A percentile compares a stretch with the other conserved stretches of the same genome.
These are phyloP conservation scores for Claviceps sp. DNA, from an alignment of 2,329 filamentous ascomycete genomes.

Conservation along the genomic window DNA sequence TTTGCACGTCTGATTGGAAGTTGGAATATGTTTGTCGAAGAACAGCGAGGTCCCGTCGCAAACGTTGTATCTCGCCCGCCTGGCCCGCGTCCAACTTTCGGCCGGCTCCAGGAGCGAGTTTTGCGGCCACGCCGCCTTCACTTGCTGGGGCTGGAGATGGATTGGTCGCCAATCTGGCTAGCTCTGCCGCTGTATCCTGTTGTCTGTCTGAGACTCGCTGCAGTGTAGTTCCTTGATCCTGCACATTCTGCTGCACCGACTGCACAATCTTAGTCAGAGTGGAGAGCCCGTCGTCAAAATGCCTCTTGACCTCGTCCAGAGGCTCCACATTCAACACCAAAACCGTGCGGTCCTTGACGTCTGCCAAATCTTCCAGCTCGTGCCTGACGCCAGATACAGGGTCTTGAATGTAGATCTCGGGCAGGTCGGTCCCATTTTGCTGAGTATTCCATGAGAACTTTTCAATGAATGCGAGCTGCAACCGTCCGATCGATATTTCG, in stretches of 20 bases:
- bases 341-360: slow-evolving; percentile 90
- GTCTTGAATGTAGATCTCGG: slow-evolving; percentile 97
- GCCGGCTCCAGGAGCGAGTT: slow-evolving; percentile 18
- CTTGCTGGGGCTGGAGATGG: slow-evolving; percentile 29
- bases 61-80: slow-evolving; percentile 62
- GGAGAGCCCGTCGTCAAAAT: slow-evolving; percentile 84
- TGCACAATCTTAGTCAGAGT: slow-evolving; percentile 73
- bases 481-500: slow-evolving; percentile 70
- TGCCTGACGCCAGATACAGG: slow-evolving; percentile 91
- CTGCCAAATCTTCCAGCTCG: slow-evolving; percentile 81
- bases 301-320: slow-evolving; percentile 88
- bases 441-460: slow-evolving; percentile 99
- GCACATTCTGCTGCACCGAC: slow-evolving; percentile 68
- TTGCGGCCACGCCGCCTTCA: slow-evolving; percentile 24
- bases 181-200: slow-evolving; percentile 76
- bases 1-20: slow-evolving; percentile 78
- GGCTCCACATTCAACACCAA: slow-evolving; percentile 89
- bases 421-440: slow-evolving; percentile 79
- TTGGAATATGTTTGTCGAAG: slow-evolving; percentile 85
- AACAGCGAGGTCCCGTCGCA: slow-evolving; percentile 80
- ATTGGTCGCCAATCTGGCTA: slow-evolving; percentile 46
- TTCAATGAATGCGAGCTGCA: slow-evolving; percentile 95
- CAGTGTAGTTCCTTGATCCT: slow-evolving; percentile 69
- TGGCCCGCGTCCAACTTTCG: slow-evolving; percentile 45
- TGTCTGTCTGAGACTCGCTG: slow-evolving; percentile 84